phyloP scores from a whole-genome alignment of 2,329 filamentous ascomycete species.

The Aspergillus floridensis region DNA sequence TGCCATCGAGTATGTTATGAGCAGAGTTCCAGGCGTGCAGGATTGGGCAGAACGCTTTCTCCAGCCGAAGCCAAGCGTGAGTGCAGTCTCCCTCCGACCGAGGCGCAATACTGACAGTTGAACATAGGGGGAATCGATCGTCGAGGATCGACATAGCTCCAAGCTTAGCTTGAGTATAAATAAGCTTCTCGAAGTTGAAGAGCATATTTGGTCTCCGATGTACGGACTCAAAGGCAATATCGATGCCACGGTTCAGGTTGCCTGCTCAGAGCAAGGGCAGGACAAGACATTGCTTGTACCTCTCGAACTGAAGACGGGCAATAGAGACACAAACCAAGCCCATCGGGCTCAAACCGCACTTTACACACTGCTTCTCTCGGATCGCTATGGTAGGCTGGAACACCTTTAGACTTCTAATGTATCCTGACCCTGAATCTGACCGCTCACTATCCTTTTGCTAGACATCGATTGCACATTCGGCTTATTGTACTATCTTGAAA shows the following conservation, averaged over 20 bases:
- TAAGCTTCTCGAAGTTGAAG: conserved; percentile 93
- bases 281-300: conserved; percentile 75
- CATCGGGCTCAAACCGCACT: conserved; percentile 93
- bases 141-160: conserved; percentile 75
- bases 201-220: conserved; percentile 97
- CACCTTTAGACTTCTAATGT: too few relatives aligned
- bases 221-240: conserved; percentile 98
- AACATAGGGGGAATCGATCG: conserved; percentile 62
- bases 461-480: conserved; percentile 89
- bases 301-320: conserved; percentile 94
- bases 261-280: conserved; percentile 68
- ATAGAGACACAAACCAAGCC: conserved; percentile 69
- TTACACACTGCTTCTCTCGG: conserved; percentile 87
- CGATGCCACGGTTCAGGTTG: conserved; percentile 90
- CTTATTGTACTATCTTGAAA: conserved; percentile 92
- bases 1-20: conserved; percentile 74
- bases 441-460: conserved; percentile 22
- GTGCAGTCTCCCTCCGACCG: conserved; percentile 19
- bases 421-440: background rate
- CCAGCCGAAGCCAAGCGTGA: conserved; percentile 64
- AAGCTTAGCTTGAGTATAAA: conserved; percentile 80
- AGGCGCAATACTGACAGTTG: background rate
- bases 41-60: conserved; percentile 84
- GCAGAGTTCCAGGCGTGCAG: conserved; percentile 78
- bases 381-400: conserved; percentile 66